Base-by-base conservation (phyloP, 768 basidiomycete genomes). In the Mycena chlorophos region DNA sequence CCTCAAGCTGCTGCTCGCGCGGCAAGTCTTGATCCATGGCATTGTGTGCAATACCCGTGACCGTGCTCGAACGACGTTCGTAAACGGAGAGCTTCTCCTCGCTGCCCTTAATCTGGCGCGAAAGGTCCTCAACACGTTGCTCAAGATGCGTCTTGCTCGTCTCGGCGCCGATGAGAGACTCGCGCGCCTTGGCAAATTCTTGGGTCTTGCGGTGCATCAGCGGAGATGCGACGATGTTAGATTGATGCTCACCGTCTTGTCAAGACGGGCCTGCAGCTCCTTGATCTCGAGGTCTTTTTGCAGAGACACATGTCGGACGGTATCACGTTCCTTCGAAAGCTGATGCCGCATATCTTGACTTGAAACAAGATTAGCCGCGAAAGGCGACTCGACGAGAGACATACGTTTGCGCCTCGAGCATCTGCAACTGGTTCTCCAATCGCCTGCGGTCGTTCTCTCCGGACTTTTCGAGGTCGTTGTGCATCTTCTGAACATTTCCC, bases 401-500 rank as follows among this genome's bases (percentile, higher is more conserved):
- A 54, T 65, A 96, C 91, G 80, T 82, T 65, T 96, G 94, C 37
- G 75, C 75, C 66, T 94, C 90, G 51, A 94, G 71, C 71, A 87
- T 78, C 62, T 90, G 84, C 38, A 93, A 71, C 63, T 93, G 87
- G 52, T 77, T 85, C 70, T 97, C 94, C 29, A 95, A 73, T 6
- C 92, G 83, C 14, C 84, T 77, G 19, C 91, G 82, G 62, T 95
- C 91, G 55, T 91, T 95, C 66, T 88, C 86, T 5, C 87, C 85
- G 0, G 89, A 88, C 48, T 86, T 81, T 66, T 95, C 93, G 5
- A 91, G 77, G 63, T 97, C 95, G 52, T 83, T 84, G 63, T 93
- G 91, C 85, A 97, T 93, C 65, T 83, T 88, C 71, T 94, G 92
- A 22, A 96, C 86, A 66, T 91, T 95, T 23, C 80, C 76, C 84